These are phyloP conservation scores for Haplosporangium gracile DNA, from an alignment of 192 early-diverging fungal species.

Conservation along the genomic window DNA sequence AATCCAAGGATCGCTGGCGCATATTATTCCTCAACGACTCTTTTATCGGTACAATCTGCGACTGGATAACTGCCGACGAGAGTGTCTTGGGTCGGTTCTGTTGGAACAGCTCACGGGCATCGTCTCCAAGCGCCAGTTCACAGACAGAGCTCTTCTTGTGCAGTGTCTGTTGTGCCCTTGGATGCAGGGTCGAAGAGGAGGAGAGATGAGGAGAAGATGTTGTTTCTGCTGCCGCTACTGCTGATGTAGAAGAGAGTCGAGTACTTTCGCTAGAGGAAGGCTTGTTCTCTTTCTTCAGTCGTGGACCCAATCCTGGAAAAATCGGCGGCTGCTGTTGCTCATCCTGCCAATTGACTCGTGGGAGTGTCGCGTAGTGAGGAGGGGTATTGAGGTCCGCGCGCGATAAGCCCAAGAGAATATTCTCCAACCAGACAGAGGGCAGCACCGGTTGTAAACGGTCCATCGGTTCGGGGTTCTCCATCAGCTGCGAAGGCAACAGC, in stretches of 20 bases:
- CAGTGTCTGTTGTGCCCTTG: not conserved
- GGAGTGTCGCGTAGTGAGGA: slow-evolving; percentile 49
- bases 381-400: slow-evolving; percentile 11
- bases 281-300: not conserved
- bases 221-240: not conserved
- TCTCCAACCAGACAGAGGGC: slow-evolving; percentile 48
- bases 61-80: slow-evolving; percentile 33
- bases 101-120: slow-evolving; percentile 36
- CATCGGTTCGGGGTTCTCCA: slow-evolving; percentile 22
- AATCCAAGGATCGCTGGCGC: slow-evolving; percentile 16
- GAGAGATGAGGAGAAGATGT: not conserved
- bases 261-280: not conserved
- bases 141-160: slow-evolving; percentile 29
- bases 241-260: not conserved
- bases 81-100: slow-evolving; percentile 47
- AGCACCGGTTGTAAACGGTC: slow-evolving; percentile 21
- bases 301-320: slow-evolving; percentile 15
- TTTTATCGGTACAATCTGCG: slow-evolving; percentile 24
- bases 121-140: slow-evolving; percentile 43
- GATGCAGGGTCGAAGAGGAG: not conserved
- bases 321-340: not conserved
- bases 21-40: slow-evolving; percentile 12
- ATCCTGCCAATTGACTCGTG: slow-evolving; percentile 16
- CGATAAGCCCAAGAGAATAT: slow-evolving; percentile 23
- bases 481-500: slow-evolving; percentile 6